Evolutionary conservation across 2,329 filamentous ascomycete species (phyloP).

Genomic region (Aspergillus pseudoglaucus): DNA sequence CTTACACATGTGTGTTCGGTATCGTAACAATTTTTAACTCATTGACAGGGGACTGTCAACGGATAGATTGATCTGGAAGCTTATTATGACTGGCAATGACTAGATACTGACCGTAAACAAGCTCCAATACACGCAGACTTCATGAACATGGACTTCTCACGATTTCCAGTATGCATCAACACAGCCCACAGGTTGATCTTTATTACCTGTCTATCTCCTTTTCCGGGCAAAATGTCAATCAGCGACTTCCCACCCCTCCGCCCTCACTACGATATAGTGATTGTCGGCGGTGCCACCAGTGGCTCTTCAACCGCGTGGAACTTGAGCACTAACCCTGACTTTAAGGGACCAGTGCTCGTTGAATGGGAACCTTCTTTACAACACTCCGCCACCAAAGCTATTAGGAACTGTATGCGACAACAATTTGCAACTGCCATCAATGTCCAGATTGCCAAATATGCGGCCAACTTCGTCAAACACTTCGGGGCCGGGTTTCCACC

Average conservation of each 20-base stretch:
- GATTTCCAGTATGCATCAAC: too few relatives aligned
- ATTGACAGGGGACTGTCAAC: too few relatives aligned
- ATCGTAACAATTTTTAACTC: too few relatives aligned
- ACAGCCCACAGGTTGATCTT: too few relatives aligned
- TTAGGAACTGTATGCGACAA: constrained; percentile 15
- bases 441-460: constrained; percentile 12
- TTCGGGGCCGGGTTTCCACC: constrained; percentile 5
- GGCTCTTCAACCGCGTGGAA: constrained; percentile 11
- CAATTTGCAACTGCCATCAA: constrained; percentile 15
- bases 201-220: too few relatives aligned
- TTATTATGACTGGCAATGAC: too few relatives aligned
- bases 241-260: neutral
- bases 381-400: constrained; percentile 11
- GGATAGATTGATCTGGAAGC: too few relatives aligned
- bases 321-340: constrained; percentile 4
- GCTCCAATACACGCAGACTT: too few relatives aligned
- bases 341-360: constrained; percentile 9
- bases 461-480: constrained; percentile 8
- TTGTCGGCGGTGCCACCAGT: constrained; percentile 11
- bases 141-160: too few relatives aligned
- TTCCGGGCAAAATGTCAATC: neutral
- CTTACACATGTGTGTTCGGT: too few relatives aligned
- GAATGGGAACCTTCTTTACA: constrained; percentile 10
- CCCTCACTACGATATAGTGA: constrained; percentile 10
- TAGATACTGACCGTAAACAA: too few relatives aligned